Evolutionary conservation across 257 asterid species (phyloP), one percentile per base, ranked within the genome.

Genomic region (Nicotiana noctiflora): DNA sequence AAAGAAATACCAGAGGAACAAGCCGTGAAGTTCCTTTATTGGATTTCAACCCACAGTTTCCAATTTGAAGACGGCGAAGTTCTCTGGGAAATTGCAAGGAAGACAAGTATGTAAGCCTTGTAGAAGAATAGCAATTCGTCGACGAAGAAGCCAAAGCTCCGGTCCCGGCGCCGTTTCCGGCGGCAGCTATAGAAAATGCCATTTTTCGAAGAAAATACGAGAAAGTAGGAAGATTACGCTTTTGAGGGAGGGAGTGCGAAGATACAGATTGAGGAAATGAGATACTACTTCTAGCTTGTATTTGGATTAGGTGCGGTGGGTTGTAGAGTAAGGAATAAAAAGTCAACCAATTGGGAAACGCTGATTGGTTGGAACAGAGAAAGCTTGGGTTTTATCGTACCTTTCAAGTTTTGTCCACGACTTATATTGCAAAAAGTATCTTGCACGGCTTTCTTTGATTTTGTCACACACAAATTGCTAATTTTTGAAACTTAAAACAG

Each of bases 151-250:
- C 51, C 29, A 87, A 83, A 82, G 84, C 57, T 66, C 85, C 51
- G 89, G 79, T 79, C 51, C 77, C 81, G 31, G 75, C 78, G 49
- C 65, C 37, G n/a, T 90, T 72, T 52, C 75, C 51, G 19, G 91
- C 83, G 23, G 90, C 89, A 62, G 89, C 82, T n/a, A 74, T 60
- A 23, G 95, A 89, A 86, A 90, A 86, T 87, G 98, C 92, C 98
- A 93, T 93, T 87, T 75, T 17, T 14, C 6, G 2, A 12, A 61
- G 64, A 56, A 15, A 49, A 77, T 5, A 31, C 65, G 21, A 80
- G n/a, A 3, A 75, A 70, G 49, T 32, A n/a, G 67, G 81, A 78
- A 80, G 77, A 21, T 72, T 72, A 46, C 23, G 37, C 59, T 6
- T 21, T 72, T 72, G 60, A 46, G 13, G 0, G 14, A 23, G 60